Base-by-base conservation (phyloP, 2,329 filamentous ascomycete genomes). In the Calonectria honghensis region DNA sequence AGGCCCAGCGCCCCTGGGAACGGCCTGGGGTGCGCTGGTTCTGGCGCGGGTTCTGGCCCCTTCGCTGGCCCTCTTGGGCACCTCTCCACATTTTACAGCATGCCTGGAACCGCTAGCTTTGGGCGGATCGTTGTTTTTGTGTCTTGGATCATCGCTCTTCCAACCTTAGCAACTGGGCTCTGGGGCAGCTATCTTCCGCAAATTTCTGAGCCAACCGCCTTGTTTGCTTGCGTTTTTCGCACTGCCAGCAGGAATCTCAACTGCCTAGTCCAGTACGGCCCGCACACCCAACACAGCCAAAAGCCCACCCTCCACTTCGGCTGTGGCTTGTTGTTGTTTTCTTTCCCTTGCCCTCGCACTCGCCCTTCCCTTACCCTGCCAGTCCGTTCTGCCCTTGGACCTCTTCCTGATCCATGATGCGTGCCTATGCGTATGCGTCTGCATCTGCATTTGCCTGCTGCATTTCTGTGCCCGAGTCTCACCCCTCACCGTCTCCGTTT, bases 401-500 rank as follows among this genome's bases (percentile, higher is more conserved):
- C 31, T 73, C 70, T 68, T 64, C 61, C 41, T 64, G 39, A 45
- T 64, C 61, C 61, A 61, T 70, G 68, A 50, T 52, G 68, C 54
- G 68, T 70, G 45, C 57, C 35, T 61, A 61, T 61, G 57, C 57
- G 32, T 61, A 27, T 61, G 57, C 57, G 57, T 61, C 31, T 57
- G 68, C 70, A 64, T 61, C 68, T 77, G 67, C 70, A 72, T 77
- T 76, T 61, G 68, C 75, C 45, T 57, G 37, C 61, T 72, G 69
- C 61, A 59, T 59, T 66, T 72, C 61, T 65, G 57, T 54, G 35
- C 41, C 64, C 59, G 61, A 51, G 76, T 80, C 79, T 80, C 73
- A 77, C 74, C 76, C 71, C 75, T 77, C 70, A 77, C 73, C 76
- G 77, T 68, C 76, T 73, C 74, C 77, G 63, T 71, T 71, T 79